These are phyloP conservation scores for Fusarium compactum DNA, from an alignment of 2,329 filamentous ascomycete genomes.

Conservation along the genomic window DNA sequence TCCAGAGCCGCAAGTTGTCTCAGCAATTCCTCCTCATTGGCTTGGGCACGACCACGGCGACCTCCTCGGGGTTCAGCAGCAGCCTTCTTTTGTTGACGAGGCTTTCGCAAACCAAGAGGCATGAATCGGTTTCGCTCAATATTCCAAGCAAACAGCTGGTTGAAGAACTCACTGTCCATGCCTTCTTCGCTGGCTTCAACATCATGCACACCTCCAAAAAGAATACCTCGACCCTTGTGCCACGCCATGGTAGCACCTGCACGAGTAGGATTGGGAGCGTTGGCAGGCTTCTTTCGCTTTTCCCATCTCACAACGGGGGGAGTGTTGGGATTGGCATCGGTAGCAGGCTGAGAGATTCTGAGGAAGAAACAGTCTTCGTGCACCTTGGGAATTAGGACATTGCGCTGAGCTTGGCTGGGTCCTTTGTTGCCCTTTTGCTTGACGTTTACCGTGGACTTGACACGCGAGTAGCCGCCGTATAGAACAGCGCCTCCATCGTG, in stretches of 20 bases:
- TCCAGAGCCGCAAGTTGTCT: constrained; percentile 88
- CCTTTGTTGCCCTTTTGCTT: constrained; percentile 69
- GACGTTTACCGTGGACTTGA: constrained; percentile 77
- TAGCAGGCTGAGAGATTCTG: constrained; percentile 77
- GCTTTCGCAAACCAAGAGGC: constrained; percentile 80
- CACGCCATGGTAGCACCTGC: constrained; percentile 94
- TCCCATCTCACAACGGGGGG: constrained; percentile 89
- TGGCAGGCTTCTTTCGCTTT: constrained; percentile 89
- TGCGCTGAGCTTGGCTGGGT: constrained; percentile 71
- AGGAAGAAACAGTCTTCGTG: constrained; percentile 97
- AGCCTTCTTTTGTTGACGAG: constrained; percentile 72
- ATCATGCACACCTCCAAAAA: constrained; percentile 95
- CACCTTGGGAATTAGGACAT: constrained; percentile 85
- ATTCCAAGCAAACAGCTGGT: constrained; percentile 91
- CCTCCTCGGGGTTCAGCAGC: constrained; percentile 66
- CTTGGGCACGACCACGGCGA: constrained; percentile 81
- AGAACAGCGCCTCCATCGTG: constrained; percentile 91
- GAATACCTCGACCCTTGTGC: constrained; percentile 91
- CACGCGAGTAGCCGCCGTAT: constrained; percentile 92
- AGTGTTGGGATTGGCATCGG: constrained; percentile 74
- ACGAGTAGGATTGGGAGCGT: constrained; percentile 83
- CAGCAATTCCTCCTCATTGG: constrained; percentile 91
- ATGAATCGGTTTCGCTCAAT: constrained; percentile 96
- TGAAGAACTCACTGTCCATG: constrained; percentile 98
- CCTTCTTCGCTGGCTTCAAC: constrained; percentile 92